phyloP scores from a whole-genome alignment of 2,329 filamentous ascomycete species.

The Aspergillus udagawae region DNA sequence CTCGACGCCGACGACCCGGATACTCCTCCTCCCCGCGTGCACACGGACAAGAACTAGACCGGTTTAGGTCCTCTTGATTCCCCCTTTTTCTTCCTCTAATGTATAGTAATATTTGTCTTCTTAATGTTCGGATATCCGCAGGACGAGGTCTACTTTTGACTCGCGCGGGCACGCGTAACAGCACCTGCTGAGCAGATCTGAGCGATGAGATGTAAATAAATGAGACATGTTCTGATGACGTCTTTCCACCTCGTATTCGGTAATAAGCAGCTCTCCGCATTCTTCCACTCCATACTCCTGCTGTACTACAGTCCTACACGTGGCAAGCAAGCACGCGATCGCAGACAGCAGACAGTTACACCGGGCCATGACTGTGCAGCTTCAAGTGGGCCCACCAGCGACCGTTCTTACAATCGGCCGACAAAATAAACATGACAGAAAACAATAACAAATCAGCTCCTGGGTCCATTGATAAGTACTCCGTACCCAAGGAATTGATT shows the following conservation, averaged over 20 bases:
- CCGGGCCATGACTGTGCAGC: too few relatives aligned
- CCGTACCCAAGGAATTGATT: too few relatives aligned
- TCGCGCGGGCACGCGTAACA: constrained; percentile 1
- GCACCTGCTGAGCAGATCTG: constrained; percentile 16
- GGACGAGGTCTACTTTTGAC: constrained; percentile 9
- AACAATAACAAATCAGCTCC: background rate
- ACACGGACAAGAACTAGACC: constrained; percentile 12
- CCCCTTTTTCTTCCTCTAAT: background rate
- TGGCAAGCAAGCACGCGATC: background rate
- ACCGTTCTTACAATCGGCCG: background rate
- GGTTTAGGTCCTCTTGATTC: background rate
- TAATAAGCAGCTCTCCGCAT: background rate
- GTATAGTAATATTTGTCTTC: constrained; percentile 3
- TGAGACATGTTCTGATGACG: background rate
- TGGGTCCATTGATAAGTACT: background rate
- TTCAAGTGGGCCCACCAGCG: background rate
- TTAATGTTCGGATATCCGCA: constrained; percentile 1
- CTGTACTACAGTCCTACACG: background rate
- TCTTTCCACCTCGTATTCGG: background rate
- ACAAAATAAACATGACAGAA: background rate
- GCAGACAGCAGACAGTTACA: background rate
- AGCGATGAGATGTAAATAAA: constrained; percentile 10
- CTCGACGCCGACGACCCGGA: constrained; percentile 39
- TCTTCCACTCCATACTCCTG: background rate
- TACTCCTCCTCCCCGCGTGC: constrained; percentile 5